phyloP scores from a whole-genome alignment of 345 rosid genomes.

The Acer negundo region DNA sequence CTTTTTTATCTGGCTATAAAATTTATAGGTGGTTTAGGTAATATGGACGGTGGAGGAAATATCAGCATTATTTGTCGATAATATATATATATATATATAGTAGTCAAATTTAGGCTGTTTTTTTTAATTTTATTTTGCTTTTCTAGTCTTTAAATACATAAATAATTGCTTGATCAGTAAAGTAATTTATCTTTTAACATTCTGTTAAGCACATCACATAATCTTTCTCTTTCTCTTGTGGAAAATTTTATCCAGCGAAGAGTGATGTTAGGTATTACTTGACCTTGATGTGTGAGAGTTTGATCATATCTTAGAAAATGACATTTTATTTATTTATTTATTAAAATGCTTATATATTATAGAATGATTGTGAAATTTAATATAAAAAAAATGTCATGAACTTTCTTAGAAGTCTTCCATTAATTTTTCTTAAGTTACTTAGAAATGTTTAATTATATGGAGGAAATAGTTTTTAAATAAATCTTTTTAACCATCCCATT shows the following conservation, averaged over 20 bases:
- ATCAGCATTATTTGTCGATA: background rate
- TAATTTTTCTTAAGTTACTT: background rate
- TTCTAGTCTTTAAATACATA: background rate
- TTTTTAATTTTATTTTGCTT: constrained; percentile 11
- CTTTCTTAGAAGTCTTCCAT: background rate
- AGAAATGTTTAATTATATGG: background rate
- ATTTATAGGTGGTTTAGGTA: constrained; percentile 36
- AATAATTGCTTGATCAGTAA: background rate
- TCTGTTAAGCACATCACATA: background rate
- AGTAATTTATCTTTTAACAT: background rate
- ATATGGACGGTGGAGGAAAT: constrained; percentile 12
- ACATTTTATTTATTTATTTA: too few relatives aligned
- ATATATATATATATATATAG: background rate
- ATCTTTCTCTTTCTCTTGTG: background rate
- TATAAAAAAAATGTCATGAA: background rate
- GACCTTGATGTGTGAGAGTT: background rate
- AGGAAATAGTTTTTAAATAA: too few relatives aligned
- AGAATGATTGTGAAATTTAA: background rate
- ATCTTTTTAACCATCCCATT: too few relatives aligned
- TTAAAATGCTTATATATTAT: too few relatives aligned
- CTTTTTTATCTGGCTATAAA: constrained; percentile 8
- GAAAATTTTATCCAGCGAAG: background rate
- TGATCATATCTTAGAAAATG: constrained; percentile 1
- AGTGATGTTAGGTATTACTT: constrained; percentile 15
- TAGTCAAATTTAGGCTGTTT: constrained; percentile 24